Evolutionary conservation across 768 basidiomycete genomes (phyloP), one percentile per base, ranked within the genome.

Genomic region (Mycena vitilis): DNA sequence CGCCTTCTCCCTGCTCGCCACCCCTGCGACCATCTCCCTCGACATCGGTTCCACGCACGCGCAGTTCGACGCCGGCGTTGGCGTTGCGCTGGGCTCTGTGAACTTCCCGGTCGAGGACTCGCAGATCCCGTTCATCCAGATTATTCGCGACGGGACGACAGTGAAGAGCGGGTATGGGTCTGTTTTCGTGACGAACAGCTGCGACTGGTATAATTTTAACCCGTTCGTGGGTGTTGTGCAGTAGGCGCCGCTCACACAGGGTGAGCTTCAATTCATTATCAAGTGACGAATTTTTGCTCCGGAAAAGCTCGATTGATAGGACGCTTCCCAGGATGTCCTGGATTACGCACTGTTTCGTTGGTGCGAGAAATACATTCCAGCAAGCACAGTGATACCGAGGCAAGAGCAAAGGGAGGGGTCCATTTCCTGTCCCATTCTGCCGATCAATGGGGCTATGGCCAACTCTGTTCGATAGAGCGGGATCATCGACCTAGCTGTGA

Each of bases 1-100:
- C 68, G 82, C 78, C 20, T 71, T 83, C 44, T 75, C 82, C 12
- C 77, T 84, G 58, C 73, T 82, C 56, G 76, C 73, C 20, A 65
- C 72, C 5, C 58, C 76, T 4, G 79, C 78, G 6, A 78, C 75
- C 16, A 73, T 83, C 62, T 74, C 73, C 23, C 75, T 85, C 40
- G 71, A 73, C 64, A 74, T 78, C 22, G 77, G 77, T 30, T 73
- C 72, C 18, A 77, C 69, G 23, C 65, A 70, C 16, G 65, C 63
- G 34, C 63, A 72, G 23, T 75, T 70, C 38, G 54, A 65, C 45
- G 75, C 67, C 37, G 49, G 38, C 11, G 72, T 71, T 38, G 75
- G 76, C 47, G 70, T 65, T 2, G 60, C 71, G 30, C 70, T 76
- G 18, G 74, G 76, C 45, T 73, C 71, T 12, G 76, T 73, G 45